Evolutionary conservation across 805 yeast genomes (phyloP).

Genomic region (Kazachstania taianensis): DNA sequence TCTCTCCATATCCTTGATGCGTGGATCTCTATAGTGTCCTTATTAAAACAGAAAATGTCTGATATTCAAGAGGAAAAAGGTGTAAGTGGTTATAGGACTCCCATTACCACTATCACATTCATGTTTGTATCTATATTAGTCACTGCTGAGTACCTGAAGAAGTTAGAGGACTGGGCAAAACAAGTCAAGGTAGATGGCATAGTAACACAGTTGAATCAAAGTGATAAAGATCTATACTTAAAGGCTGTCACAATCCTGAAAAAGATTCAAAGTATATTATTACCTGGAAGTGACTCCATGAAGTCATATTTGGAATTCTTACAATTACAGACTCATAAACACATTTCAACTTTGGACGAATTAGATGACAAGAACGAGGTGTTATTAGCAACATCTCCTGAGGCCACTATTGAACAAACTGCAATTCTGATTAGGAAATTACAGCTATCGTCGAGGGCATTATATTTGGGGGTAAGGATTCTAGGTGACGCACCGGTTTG

Average conservation of each 20-base stretch:
- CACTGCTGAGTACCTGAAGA: constrained; percentile 48
- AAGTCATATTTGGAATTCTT: constrained; percentile 50
- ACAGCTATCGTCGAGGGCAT: constrained; percentile 43
- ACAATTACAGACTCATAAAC: constrained; percentile 38
- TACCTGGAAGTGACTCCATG: constrained; percentile 39
- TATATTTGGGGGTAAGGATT: constrained; percentile 64
- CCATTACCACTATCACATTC: constrained; percentile 66
- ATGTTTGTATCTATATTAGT: constrained; percentile 48
- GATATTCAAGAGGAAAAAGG: neutral
- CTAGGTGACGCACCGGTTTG: constrained; percentile 80
- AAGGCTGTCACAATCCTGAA: constrained; percentile 50
- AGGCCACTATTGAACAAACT: constrained; percentile 34
- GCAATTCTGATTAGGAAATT: constrained; percentile 40
- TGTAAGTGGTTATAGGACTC: constrained; percentile 55
- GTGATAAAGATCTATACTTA: constrained; percentile 54
- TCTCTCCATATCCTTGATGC: constrained; percentile 50
- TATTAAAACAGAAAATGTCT: constrained; percentile 12
- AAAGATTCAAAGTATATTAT: constrained; percentile 48
- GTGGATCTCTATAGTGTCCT: constrained; percentile 66
- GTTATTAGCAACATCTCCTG: constrained; percentile 19
- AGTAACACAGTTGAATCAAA: constrained; percentile 32
- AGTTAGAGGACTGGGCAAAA: constrained; percentile 40
- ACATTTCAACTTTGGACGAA: constrained; percentile 30
- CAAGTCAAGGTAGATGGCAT: constrained; percentile 18
- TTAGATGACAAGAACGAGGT: constrained; percentile 41